phyloP scores from a whole-genome alignment of 2,329 filamentous ascomycete genomes.

The Chaetomium olivaceum region DNA sequence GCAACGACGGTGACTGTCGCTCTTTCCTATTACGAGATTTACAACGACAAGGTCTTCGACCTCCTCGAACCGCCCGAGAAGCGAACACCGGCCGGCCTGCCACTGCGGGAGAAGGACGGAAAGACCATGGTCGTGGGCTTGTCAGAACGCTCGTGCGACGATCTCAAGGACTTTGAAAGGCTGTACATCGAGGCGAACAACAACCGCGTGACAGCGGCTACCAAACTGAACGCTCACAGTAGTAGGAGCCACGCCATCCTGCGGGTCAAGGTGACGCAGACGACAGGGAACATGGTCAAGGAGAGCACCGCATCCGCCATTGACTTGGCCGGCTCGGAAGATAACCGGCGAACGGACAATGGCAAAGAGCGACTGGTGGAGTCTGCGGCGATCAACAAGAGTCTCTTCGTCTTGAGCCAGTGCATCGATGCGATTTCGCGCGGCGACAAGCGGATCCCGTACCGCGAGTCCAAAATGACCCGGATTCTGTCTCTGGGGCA shows the following conservation, averaged over 20 bases:
- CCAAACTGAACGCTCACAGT: conserved; percentile 89
- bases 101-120: conserved; percentile 80
- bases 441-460: conserved; percentile 77
- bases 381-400: conserved; percentile 97
- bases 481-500: conserved; percentile 88
- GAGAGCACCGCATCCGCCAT: conserved; percentile 90
- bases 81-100: conserved; percentile 76
- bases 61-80: conserved; percentile 86
- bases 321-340: conserved; percentile 91
- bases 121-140: conserved; percentile 86
- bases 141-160: conserved; percentile 77
- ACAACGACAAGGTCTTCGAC: conserved; percentile 94
- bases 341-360: conserved; percentile 92
- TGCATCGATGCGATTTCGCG: conserved; percentile 91
- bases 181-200: conserved; percentile 90
- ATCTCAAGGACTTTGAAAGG: conserved; percentile 84
- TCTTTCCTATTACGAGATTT: conserved; percentile 94
- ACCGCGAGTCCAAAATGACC: conserved; percentile 96
- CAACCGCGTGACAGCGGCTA: conserved; percentile 85
- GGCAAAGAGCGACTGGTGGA: conserved; percentile 90
- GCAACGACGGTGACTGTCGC: conserved; percentile 70
- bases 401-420: conserved; percentile 88
- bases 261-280: conserved; percentile 83
- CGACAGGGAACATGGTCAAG: conserved; percentile 64
- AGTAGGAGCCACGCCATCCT: conserved; percentile 88